Evolutionary conservation across 108 stramenopile genomes (phyloP).

Genomic region (Discostella pseudostelligera): DNA sequence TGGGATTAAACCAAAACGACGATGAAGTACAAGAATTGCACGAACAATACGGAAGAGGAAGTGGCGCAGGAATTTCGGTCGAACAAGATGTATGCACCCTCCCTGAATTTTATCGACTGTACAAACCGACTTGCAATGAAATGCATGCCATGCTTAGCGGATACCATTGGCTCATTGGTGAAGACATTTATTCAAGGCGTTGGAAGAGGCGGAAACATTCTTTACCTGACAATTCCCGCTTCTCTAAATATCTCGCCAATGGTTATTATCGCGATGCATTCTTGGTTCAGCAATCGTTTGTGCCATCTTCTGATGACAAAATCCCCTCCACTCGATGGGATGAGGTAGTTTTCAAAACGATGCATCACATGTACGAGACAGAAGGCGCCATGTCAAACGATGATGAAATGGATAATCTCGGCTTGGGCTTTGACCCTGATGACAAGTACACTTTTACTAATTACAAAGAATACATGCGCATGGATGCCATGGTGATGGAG

Average conservation of each 20-base stretch:
- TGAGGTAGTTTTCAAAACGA: slow-evolving; percentile 45
- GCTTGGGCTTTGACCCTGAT: slow-evolving; percentile 31
- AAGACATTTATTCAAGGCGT: slow-evolving; percentile 21
- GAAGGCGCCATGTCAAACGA: slow-evolving; percentile 13
- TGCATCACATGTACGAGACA: slow-evolving; percentile 31
- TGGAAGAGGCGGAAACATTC: slow-evolving; percentile 19
- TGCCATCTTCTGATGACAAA: not conserved
- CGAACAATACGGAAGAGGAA: not conserved
- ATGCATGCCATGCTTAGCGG: slow-evolving; percentile 50
- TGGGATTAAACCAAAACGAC: slow-evolving; percentile 22
- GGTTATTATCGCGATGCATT: slow-evolving; percentile 68
- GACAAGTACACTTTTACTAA: slow-evolving; percentile 33
- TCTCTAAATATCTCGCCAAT: slow-evolving; percentile 30
- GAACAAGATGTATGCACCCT: slow-evolving; percentile 41
- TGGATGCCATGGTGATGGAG: slow-evolving; percentile 81
- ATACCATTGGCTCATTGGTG: slow-evolving; percentile 36
- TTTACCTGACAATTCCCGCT: not conserved
- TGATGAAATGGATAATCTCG: slow-evolving; percentile 14
- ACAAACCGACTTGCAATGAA: slow-evolving; percentile 66
- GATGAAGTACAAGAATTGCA: slow-evolving; percentile 4
- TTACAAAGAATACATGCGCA: slow-evolving; percentile 51
- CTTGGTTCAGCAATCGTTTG: slow-evolving; percentile 42
- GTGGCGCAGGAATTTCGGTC: not conserved
- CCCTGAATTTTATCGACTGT: slow-evolving; percentile 35
- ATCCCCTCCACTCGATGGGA: slow-evolving; percentile 14